Evolutionary conservation across 768 basidiomycete species (phyloP), one percentile per base, ranked within the genome.

Genomic region (Rubroboletus pulcherrimus): DNA sequence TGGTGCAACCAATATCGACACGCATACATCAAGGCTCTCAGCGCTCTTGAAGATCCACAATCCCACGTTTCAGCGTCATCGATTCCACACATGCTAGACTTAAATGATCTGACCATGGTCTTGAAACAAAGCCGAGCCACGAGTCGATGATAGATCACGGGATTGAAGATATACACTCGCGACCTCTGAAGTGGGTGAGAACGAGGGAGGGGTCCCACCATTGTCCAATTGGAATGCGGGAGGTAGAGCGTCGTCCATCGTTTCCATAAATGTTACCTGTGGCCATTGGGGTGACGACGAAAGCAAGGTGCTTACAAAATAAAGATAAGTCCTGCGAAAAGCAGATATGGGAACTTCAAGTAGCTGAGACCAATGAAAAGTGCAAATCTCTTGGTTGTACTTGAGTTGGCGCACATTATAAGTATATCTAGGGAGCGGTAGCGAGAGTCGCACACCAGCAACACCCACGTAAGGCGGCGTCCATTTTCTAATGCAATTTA

Each of bases 401-500:
- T 38, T 7, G 48, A 47, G 9, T 43, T 49, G 19, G 47, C 33
- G 46, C 49, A 57, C 52, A 58, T 52, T 45, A 26, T 21, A 52
- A 38, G 39, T 58, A 37, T 43, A 33, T 55, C 63, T 64, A 59
- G 45, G 39, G 26, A 19, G 49, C 60, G 40, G 39, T 26, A 50
- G 54, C 43, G 19, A 30, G 24, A 10, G 9, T 29, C 12, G 30
- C 24, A 33, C 21, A 5, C 40, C 4, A 34, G 37, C 41, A 43
- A 9, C 26, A 41, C 24, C 9, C 19, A 10, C n/a, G 11, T 9
- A 33, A n/a, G n/a, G n/a, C 12, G 42, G 2, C 7, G n/a, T 54
- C 52, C 39, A 51, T 38, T 9, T 59, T 71, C 73, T 79, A 82
- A 58, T 83, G 76, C 57, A 89, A 66, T 55, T 85, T 82, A 76